Base-by-base conservation (phyloP, 2,329 filamentous ascomycete genomes). In the Phialocephala sp. region DNA sequence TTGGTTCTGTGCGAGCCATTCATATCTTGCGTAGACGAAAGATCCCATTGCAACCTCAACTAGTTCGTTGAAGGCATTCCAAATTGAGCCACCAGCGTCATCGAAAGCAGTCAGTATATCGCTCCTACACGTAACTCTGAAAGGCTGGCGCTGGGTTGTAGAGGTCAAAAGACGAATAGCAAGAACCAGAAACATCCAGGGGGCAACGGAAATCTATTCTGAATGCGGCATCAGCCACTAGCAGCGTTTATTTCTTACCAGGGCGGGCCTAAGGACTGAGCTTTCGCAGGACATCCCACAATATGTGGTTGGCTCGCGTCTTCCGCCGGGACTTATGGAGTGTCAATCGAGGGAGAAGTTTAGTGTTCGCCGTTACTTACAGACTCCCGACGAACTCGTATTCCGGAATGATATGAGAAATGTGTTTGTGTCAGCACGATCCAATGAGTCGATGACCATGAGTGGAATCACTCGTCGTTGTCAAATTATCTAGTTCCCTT, bases 401-500 rank as follows among this genome's bases (percentile, higher is more conserved):
- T 14, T 22, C 22, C 11, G 11, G 20, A 11, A 24, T 22, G 12
- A 24, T 22, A 22, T 50, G 45, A 50, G 20, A 18, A 37, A 35
- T 18, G 20, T n/a, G 35, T 12, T 35, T 8, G 24, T 36, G 14
- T 27, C 18, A 18, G 20, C 47, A 11, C 4, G 50, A 18, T 55
- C 50, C 50, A 55, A 55, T 55, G n/a, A 55, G 18, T 32, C 24
- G 24, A 35, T 2, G 20, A 55, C 2, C 27, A 32, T 15, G 20
- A 15, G 35, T 55, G 52, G 35, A 36, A 55, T 55, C 52, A 36
- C 24, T 36, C 24, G 24, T 36, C 24, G 24, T 55, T 55, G 35
- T 55, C 35, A 37, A 24, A 27, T 27, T 20, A 14, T 52, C 20
- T 35, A 50, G 52, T 14, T 55, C 20, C n/a, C 2, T 36, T 55